Evolutionary conservation across 2,329 filamentous ascomycete species (phyloP).

Genomic region (Raffaelea ambrosiae): DNA sequence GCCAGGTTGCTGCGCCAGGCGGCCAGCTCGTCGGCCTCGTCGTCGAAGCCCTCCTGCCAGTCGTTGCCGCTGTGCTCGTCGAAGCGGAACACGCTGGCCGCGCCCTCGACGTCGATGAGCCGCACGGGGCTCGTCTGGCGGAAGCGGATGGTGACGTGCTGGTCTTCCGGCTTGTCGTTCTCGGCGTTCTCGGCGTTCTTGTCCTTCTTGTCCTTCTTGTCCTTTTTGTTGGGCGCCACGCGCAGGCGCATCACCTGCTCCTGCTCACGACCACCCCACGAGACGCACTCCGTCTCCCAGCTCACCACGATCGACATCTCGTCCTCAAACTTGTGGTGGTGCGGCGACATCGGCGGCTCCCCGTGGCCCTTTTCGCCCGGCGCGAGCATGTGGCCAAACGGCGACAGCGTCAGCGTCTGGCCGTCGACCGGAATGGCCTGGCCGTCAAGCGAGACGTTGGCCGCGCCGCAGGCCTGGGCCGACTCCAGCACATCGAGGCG

Average conservation of each 20-base stretch:
- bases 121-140: slow-evolving; percentile 33
- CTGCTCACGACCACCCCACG: slow-evolving; percentile 27
- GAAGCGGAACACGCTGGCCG: slow-evolving; percentile 22
- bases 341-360: too few species aligned
- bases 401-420: slow-evolving; percentile 27
- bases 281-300: slow-evolving; percentile 40
- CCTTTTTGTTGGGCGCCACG: slow-evolving; percentile 24
- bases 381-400: too few species aligned
- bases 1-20: slow-evolving; percentile 10
- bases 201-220: slow-evolving; percentile 21
- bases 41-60: background rate
- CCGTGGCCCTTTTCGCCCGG: too few species aligned
- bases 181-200: slow-evolving; percentile 20
- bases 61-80: background rate
- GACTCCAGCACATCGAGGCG: slow-evolving; percentile 37
- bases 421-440: slow-evolving; percentile 32
- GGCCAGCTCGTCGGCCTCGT: slow-evolving; percentile 11
- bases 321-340: background rate
- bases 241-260: slow-evolving; percentile 36
- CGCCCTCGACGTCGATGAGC: slow-evolving; percentile 33
- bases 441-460: slow-evolving; percentile 38
- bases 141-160: slow-evolving; percentile 34
- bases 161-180: slow-evolving; percentile 15
- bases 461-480: slow-evolving; percentile 34
- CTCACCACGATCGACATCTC: slow-evolving; percentile 30